phyloP scores from a whole-genome alignment of 2,329 filamentous ascomycete species.

The Diaporthe sp. region DNA sequence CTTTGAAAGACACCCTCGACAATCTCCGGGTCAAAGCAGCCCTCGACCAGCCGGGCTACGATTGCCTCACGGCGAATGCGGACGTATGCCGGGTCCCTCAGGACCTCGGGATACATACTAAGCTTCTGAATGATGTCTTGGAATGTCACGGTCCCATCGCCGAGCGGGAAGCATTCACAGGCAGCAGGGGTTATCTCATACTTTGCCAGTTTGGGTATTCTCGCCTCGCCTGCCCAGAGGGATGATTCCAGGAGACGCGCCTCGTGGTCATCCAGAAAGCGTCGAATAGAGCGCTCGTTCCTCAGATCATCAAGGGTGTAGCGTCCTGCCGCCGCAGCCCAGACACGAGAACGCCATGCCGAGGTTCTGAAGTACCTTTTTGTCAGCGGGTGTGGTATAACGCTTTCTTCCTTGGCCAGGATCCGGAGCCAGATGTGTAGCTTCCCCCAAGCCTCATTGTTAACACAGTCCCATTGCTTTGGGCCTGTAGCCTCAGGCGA shows the following conservation, averaged over 20 bases:
- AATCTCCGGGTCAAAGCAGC: neutral
- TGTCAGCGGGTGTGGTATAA: neutral
- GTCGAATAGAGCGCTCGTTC: neutral
- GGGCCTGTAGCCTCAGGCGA: neutral
- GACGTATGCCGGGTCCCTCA: neutral
- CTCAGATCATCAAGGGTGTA: neutral
- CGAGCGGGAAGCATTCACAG: constrained; percentile 1
- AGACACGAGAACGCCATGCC: constrained; percentile 22
- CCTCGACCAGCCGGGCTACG: neutral
- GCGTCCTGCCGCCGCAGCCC: neutral
- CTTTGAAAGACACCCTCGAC: neutral
- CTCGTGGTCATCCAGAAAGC: constrained; percentile 14
- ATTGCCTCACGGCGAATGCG: neutral
- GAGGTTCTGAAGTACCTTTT: neutral
- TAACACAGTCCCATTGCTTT: constrained; percentile 8
- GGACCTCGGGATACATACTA: neutral
- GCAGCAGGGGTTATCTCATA: constrained; percentile 9
- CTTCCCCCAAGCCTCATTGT: neutral
- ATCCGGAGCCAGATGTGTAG: neutral
- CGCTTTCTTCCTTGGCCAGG: constrained; percentile 4
- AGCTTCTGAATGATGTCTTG: neutral
- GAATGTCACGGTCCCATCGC: neutral
- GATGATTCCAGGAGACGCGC: neutral
- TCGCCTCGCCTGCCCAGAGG: neutral
- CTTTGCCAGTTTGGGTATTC: neutral